Base-by-base conservation (phyloP, 2,329 filamentous ascomycete genomes). In the Colletotrichum filicis region DNA sequence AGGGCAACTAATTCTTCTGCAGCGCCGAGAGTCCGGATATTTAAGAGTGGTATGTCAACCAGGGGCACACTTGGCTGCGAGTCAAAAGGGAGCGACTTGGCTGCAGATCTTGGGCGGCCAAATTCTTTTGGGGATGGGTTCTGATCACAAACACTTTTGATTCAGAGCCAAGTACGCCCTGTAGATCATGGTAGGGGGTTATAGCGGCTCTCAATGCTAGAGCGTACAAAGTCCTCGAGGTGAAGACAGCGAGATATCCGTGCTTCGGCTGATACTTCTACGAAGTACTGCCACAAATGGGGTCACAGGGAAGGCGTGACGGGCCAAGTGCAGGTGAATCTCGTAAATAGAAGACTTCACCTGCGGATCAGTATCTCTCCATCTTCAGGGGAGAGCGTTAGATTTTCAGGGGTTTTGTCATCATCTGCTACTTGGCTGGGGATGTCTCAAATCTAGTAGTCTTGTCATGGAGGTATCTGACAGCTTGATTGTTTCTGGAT, bases 41-140 rank as follows among this genome's bases (percentile, higher is more conserved):
- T 69, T 73, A 60, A 73, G n/a, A 22, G 70, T 73, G 55, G 70
- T 60, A 19, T 60, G 66, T 59, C 59, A 69, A 37, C 59, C 69
- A 12, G 66, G 66, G 66, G 58, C 32, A 24, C 11, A 68, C 58
- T 63, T 63, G 58, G 58, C 69, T 49, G 14, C 42, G 58, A 37
- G 37, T 37, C 30, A 19, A 61, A 72, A 30, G 16, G 24, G 69
- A 56, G 58, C 28, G 58, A 46, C 59, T 69, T 65, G 59, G 66
- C 70, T 66, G 66, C 59, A 69, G 66, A 73, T 73, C 66, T 55
- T 26, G 9, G 24, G 30, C 49, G 46, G 42, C 16, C 28, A 7
- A 9, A 22, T n/a, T 16, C 26, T 72, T 69, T 46, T 68, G 65
- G 55, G 28, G 28, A 46, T 42, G 42, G 26, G 30, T 19, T 52